These are phyloP conservation scores for Nelumbo lutea DNA, from an alignment of 164 flowering plant genomes.

Conservation along the genomic window DNA sequence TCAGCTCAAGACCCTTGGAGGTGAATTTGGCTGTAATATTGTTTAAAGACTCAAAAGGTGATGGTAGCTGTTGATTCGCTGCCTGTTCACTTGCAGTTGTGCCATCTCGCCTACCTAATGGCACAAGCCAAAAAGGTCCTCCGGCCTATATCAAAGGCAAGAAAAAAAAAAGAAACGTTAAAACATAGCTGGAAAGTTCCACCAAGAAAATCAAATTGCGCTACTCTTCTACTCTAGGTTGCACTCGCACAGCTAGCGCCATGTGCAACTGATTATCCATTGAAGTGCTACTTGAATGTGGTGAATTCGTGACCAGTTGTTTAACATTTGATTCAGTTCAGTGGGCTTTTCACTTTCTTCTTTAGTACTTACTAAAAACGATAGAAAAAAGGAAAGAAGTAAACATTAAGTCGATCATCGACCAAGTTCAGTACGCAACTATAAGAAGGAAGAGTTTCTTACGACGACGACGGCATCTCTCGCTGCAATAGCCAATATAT, in stretches of 20 bases:
- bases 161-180: background rate
- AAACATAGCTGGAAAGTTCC: background rate
- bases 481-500: conserved; percentile 58
- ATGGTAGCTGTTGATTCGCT: conserved; percentile 42
- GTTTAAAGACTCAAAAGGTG: conserved; percentile 47
- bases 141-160: conserved; percentile 30
- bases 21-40: conserved; percentile 56
- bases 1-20: conserved; percentile 47
- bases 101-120: conserved; percentile 59
- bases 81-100: conserved; percentile 37
- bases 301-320: too few relatives aligned
- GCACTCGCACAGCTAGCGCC: too few relatives aligned
- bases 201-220: background rate
- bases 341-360: too few relatives aligned
- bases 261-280: too few relatives aligned
- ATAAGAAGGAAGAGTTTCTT: background rate
- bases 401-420: too few relatives aligned
- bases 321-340: too few relatives aligned
- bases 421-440: too few relatives aligned
- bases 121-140: conserved; percentile 39
- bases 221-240: background rate
- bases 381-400: too few relatives aligned
- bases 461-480: conserved; percentile 22
- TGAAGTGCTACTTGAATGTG: too few relatives aligned
- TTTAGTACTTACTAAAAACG: too few relatives aligned